Conservation (phyloP, 108 stramenopile species). For the Fistulifera pelliculosa region DNA sequence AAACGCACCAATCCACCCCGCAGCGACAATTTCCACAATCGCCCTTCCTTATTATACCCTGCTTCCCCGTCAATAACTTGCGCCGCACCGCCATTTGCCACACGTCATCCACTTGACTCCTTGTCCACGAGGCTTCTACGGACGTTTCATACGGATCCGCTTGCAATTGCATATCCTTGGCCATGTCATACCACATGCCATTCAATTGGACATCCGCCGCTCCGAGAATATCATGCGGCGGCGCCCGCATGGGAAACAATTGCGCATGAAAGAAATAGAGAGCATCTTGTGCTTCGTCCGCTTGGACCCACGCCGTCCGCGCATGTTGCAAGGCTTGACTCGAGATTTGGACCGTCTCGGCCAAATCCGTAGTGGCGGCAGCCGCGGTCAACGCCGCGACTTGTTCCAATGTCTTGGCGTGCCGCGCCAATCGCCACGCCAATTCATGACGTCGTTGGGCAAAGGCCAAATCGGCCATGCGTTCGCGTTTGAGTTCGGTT, state of each 20-base stretch:
- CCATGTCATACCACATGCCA: slow-evolving; percentile 56
- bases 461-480: slow-evolving; percentile 75
- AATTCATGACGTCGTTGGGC: slow-evolving; percentile 81
- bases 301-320: slow-evolving; percentile 47
- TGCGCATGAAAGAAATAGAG: slow-evolving; percentile 80
- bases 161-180: slow-evolving; percentile 47
- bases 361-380: slow-evolving; percentile 17
- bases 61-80: slow-evolving; percentile 77
- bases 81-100: slow-evolving; percentile 69
- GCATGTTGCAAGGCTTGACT: slow-evolving; percentile 61
- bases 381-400: slow-evolving; percentile 61
- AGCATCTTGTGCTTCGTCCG: slow-evolving; percentile 84
- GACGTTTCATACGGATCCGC: slow-evolving; percentile 57
- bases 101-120: slow-evolving; percentile 36
- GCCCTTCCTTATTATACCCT: slow-evolving; percentile 18
- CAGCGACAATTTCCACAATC: slow-evolving; percentile 32
- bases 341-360: slow-evolving; percentile 31
- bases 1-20: slow-evolving; percentile 56
- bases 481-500: slow-evolving; percentile 26
- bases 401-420: slow-evolving; percentile 51
- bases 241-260: slow-evolving; percentile 42
- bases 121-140: slow-evolving; percentile 41
- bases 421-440: slow-evolving; percentile 50
- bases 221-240: slow-evolving; percentile 70
- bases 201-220: slow-evolving; percentile 44